Base-by-base conservation (phyloP, 2,329 filamentous ascomycete species). In the Scedosporium aurantiacum region DNA sequence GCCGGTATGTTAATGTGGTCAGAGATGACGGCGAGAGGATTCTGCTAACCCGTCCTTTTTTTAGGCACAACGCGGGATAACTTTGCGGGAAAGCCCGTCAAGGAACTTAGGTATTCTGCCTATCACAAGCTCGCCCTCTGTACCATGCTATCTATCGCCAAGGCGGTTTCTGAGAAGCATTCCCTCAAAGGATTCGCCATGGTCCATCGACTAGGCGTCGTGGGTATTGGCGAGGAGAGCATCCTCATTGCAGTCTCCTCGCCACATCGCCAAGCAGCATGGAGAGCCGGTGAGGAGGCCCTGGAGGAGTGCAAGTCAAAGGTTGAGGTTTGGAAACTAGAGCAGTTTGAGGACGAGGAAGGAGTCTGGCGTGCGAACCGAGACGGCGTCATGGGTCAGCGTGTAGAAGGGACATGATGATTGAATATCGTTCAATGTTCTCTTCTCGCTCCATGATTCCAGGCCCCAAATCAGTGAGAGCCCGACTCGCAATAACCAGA, bases 251-350 rank as follows among this genome's bases (percentile, higher is more conserved):
- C 90, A 1, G 89, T 97, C 3, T 91, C 89, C 52, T 82, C 90
- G 28, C 85, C 89, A 41, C 94, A 97, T 75, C 80, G 94, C 6
- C 83, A 88, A 67, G 89, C 88, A 14, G 92, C 90, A 4, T 99
- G 93, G 93, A 76, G 78, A 67, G 93, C 89, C 0, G 93, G 90
- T 0, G 93, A 97, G 76, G 90, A 95, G 75, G 89, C 91, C 40
- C 76, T 97, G 63, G 93, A 97, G 76, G 78, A 84, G 71, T 91
- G 90, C 70, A 99, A 97, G 77, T 83, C 82, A 61, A 85, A 81
- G 66, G 90, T 90, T n/a, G 94, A 99, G 77, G 87, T 99, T 50
- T 97, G 93, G 93, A 97, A 97, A 76, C 79, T 85, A 65, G 93
- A 97, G 76, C 88, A 91, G 71, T 97, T 97, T 78, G 84, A 82